phyloP scores from a whole-genome alignment of 2,329 filamentous ascomycete genomes.

The Pseudopithomyces chartarum region DNA sequence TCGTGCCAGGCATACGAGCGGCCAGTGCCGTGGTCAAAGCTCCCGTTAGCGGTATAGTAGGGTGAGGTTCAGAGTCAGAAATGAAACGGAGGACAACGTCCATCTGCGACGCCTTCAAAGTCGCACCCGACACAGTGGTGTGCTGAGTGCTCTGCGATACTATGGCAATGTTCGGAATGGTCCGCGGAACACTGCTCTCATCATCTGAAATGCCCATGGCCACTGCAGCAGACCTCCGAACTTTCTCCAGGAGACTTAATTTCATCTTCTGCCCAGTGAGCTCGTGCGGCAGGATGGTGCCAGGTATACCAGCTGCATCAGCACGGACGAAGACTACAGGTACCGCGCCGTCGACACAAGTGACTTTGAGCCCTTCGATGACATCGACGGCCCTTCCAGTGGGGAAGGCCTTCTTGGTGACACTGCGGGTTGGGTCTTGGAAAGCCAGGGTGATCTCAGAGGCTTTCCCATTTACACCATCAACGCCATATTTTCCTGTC shows the following conservation, averaged over 20 bases:
- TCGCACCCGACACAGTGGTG: conserved; percentile 45
- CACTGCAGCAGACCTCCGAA: conserved; percentile 62
- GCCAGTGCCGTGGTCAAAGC: conserved; percentile 51
- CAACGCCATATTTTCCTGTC: conserved; percentile 63
- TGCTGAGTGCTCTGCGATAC: conserved; percentile 52
- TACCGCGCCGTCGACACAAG: conserved; percentile 68
- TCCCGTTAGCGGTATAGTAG: conserved; percentile 50
- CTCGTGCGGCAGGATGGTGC: conserved; percentile 59
- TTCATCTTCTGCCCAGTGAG: conserved; percentile 57
- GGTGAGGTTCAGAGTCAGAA: conserved; percentile 52
- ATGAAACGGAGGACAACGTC: conserved; percentile 51
- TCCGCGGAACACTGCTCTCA: conserved; percentile 54
- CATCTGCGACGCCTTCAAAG: conserved; percentile 35
- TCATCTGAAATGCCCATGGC: conserved; percentile 64
- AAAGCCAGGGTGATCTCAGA: conserved; percentile 66
- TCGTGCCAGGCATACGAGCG: conserved; percentile 41
- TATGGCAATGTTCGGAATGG: conserved; percentile 68
- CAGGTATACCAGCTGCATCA: conserved; percentile 56
- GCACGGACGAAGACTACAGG: conserved; percentile 67
- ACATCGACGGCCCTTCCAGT: conserved; percentile 62
- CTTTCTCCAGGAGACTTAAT: conserved; percentile 60
- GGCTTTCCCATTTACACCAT: conserved; percentile 65
- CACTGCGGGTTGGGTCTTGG: conserved; percentile 65
- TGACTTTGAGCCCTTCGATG: conserved; percentile 57
- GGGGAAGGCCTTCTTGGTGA: conserved; percentile 65